Conservation (phyloP, 441 rosid species). For the Cnidoscolus chayamansa region DNA sequence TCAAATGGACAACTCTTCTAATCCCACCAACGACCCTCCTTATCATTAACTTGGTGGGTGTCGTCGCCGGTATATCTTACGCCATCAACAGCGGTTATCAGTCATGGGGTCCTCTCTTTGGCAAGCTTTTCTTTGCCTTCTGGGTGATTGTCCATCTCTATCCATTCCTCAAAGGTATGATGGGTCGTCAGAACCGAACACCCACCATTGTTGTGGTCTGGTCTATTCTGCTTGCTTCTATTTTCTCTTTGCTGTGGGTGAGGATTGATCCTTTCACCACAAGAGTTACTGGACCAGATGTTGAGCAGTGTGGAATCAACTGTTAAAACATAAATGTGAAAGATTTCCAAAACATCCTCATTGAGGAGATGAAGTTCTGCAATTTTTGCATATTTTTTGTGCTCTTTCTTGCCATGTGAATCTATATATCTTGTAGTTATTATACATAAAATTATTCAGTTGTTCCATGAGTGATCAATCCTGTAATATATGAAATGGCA, state of each 20-base stretch:
- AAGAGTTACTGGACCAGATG: constrained; percentile 76
- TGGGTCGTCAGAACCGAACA: constrained; percentile 96
- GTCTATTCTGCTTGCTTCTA: constrained; percentile 91
- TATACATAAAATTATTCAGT: constrained; percentile 13
- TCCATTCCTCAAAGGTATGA: constrained; percentile 95
- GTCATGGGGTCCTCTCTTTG: constrained; percentile 95
- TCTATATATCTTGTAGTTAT: constrained; percentile 27
- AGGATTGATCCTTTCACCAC: constrained; percentile 88
- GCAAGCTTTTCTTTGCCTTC: constrained; percentile 91
- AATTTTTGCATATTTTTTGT: neutral
- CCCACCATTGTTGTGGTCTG: constrained; percentile 93
- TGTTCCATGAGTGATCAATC: constrained; percentile 3
- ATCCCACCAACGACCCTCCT: constrained; percentile 94
- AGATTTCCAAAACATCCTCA: neutral
- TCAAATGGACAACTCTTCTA: constrained; percentile 96
- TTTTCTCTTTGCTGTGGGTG: constrained; percentile 89
- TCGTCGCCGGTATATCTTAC: constrained; percentile 83
- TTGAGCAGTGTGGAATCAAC: constrained; percentile 81
- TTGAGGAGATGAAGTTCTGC: too few species aligned
- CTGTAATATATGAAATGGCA: constrained; percentile 16
- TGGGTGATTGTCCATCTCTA: constrained; percentile 98
- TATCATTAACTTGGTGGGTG: constrained; percentile 82
- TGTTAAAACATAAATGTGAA: constrained; percentile 35
- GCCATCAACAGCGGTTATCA: constrained; percentile 94
- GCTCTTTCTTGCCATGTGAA: constrained; percentile 5